Conservation (phyloP, 768 basidiomycete genomes). For the Gloeostereum incarnatum region DNA sequence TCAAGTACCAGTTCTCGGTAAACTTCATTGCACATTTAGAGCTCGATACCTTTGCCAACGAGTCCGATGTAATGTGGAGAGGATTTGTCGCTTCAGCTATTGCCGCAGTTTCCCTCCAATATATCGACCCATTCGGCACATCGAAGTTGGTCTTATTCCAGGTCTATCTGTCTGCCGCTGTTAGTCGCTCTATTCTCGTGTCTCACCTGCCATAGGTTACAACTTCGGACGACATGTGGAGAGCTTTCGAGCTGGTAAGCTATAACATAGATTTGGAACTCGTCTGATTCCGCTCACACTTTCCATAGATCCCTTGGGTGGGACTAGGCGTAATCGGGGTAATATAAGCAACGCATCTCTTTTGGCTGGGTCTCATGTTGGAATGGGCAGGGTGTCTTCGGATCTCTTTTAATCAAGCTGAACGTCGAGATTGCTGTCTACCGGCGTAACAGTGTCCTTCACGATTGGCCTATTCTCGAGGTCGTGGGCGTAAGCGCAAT, state of each 20-base stretch:
- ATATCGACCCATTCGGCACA: conserved; percentile 80
- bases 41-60: conserved; percentile 58
- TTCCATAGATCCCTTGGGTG: conserved; percentile 61
- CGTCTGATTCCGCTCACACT: conserved; percentile 1
- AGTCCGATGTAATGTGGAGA: conserved; percentile 74
- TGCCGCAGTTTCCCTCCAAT: conserved; percentile 77
- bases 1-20: neutral
- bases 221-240: conserved; percentile 51
- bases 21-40: conserved; percentile 23
- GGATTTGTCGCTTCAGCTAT: conserved; percentile 88
- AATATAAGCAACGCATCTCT: conserved; percentile 9
- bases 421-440: conserved; percentile 59
- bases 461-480: conserved; percentile 57
- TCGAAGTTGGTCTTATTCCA: conserved; percentile 78
- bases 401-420: conserved; percentile 54
- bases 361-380: neutral
- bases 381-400: conserved; percentile 48
- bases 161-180: conserved; percentile 21
- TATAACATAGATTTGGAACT: neutral
- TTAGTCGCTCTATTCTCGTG: neutral
- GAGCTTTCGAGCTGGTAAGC: conserved; percentile 61
- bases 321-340: conserved; percentile 55
- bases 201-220: conserved; percentile 31
- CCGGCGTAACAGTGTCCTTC: conserved; percentile 42
- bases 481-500: conserved; percentile 52